A percentile compares a stretch with the other conserved stretches of the same genome.
Conservation (phyloP, 768 basidiomycete species). For the Coprinopsis cinerea region DNA sequence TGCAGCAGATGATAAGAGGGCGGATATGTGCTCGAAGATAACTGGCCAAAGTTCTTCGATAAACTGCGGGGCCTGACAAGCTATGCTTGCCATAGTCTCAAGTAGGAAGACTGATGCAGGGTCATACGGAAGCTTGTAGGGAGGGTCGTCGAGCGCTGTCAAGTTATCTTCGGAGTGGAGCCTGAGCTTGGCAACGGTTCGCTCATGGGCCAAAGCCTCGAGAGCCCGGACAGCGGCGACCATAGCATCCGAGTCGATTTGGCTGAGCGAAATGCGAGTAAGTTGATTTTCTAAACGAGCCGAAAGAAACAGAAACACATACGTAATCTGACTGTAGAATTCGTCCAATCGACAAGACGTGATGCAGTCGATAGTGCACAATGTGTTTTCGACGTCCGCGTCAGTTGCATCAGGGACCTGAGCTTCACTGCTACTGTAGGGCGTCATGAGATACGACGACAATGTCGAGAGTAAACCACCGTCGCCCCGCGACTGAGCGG, state of each 20-base stretch:
- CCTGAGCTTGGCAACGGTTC: slow-evolving; percentile 75
- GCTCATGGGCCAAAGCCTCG: slow-evolving; percentile 84
- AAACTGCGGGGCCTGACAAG: slow-evolving; percentile 66
- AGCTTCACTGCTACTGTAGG: slow-evolving; percentile 77
- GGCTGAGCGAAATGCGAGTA: slow-evolving; percentile 36
- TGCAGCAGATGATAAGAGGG: slow-evolving; percentile 66
- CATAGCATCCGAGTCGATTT: slow-evolving; percentile 73
- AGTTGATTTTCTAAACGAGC: no score
- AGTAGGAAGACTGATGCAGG: slow-evolving; percentile 92
- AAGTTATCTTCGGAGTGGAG: slow-evolving; percentile 59
- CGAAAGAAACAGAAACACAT: slow-evolving; percentile 24
- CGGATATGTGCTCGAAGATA: slow-evolving; percentile 88
- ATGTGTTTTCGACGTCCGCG: slow-evolving; percentile 86
- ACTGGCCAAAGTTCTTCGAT: slow-evolving; percentile 94
- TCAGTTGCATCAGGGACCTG: slow-evolving; percentile 86
- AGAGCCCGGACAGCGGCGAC: slow-evolving; percentile 81
- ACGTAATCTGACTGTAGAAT: slow-evolving; percentile 92
- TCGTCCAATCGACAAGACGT: slow-evolving; percentile 91
- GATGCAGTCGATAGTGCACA: slow-evolving; percentile 94
- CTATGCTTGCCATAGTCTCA: slow-evolving; percentile 91
- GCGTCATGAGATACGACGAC: slow-evolving; percentile 95
- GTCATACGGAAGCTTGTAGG: slow-evolving; percentile 78
- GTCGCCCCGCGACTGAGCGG: slow-evolving; percentile 61
- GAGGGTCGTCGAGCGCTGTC: slow-evolving; percentile 34
- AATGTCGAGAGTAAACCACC: slow-evolving; percentile 91